These are phyloP conservation scores for Gilbertella persicaria DNA, from an alignment of 371 early-diverging fungal genomes.

Conservation along the genomic window DNA sequence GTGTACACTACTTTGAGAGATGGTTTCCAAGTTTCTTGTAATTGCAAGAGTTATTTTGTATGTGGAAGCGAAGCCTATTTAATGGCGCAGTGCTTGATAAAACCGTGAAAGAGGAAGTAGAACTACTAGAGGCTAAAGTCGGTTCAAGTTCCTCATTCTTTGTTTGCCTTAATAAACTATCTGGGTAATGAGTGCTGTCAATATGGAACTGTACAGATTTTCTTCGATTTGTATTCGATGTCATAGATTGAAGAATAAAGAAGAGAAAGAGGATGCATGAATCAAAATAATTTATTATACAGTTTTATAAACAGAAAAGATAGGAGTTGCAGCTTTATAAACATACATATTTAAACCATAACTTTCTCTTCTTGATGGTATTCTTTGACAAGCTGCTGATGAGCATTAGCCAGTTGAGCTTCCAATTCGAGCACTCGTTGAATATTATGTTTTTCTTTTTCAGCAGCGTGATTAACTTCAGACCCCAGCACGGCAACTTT, in stretches of 20 bases:
- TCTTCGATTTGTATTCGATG: background rate
- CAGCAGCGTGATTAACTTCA: constrained; percentile 52
- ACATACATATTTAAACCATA: background rate
- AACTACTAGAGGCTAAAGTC: background rate
- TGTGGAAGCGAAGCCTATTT: background rate
- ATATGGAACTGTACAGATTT: too few relatives aligned
- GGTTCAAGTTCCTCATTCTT: background rate
- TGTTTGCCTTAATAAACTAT: background rate
- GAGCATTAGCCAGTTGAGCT: constrained; percentile 56
- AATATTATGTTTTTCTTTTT: constrained; percentile 61
- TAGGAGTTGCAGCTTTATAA: background rate
- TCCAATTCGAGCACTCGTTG: constrained; percentile 66
- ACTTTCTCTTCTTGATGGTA: background rate
- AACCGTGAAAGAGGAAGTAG: background rate
- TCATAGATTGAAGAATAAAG: background rate
- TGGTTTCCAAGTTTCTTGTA: constrained; percentile 7
- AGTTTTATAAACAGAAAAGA: background rate
- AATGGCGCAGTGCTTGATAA: background rate
- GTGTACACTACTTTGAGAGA: constrained; percentile 12
- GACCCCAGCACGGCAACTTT: constrained; percentile 70
- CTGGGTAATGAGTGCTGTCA: background rate
- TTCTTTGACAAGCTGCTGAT: constrained; percentile 10
- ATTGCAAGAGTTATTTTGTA: background rate
- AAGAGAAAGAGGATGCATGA: background rate
- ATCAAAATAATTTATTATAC: background rate